These are phyloP conservation scores for Penicillium coffeae DNA, from an alignment of 495 filamentous ascomycete genomes.

Conservation along the genomic window DNA sequence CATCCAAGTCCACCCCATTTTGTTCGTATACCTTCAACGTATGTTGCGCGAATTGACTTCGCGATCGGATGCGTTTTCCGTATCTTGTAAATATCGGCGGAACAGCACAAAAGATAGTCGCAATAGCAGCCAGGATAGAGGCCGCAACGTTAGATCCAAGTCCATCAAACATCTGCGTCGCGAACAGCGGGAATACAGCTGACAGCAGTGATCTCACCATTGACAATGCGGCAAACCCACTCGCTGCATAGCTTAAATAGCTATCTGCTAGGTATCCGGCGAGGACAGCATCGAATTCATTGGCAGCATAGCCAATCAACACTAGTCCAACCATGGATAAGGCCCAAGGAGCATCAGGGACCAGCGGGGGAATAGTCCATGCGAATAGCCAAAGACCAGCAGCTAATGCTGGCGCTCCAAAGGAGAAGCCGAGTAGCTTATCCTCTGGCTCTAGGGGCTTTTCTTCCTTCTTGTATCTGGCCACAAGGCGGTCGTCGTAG, in stretches of 20 bases:
- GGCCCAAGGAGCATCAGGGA: conserved; percentile 29
- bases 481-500: conserved; percentile 1
- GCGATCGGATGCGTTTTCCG: conserved; percentile 32
- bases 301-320: conserved; percentile 40
- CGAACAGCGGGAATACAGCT: conserved; percentile 40
- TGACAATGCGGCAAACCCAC: conserved; percentile 36
- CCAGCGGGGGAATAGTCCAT: conserved; percentile 40
- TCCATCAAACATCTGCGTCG: conserved; percentile 31
- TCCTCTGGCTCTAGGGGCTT: conserved; percentile 8
- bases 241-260: conserved; percentile 41
- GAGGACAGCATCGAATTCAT: conserved; percentile 42
- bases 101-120: conserved; percentile 35
- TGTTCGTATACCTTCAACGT: conserved; percentile 25
- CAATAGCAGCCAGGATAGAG: conserved; percentile 36
- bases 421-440: conserved; percentile 28
- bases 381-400: conserved; percentile 41
- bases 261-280: conserved; percentile 45
- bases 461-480: conserved; percentile 2
- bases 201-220: conserved; percentile 36
- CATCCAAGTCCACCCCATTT: conserved; percentile 14
- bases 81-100: conserved; percentile 33
- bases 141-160: conserved; percentile 37
- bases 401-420: conserved; percentile 38
- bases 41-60: conserved; percentile 41
- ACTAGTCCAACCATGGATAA: conserved; percentile 31